phyloP scores from a whole-genome alignment of 805 yeast species.

The Wickerhamomyces chaumierensis region DNA sequence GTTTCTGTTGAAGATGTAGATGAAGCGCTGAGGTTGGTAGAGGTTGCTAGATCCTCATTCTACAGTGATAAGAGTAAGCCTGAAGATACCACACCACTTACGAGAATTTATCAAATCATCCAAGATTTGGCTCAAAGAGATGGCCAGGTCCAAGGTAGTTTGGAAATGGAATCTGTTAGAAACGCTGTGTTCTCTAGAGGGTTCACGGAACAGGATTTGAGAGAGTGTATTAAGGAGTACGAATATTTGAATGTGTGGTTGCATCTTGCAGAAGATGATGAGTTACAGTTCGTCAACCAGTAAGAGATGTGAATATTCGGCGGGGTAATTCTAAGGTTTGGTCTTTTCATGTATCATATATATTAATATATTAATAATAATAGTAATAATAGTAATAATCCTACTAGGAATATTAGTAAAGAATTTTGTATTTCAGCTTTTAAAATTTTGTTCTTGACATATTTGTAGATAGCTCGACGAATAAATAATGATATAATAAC shows the following conservation, averaged over 20 bases:
- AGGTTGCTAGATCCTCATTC: slow-evolving; percentile 80
- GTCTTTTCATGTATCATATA: no score
- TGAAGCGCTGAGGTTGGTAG: slow-evolving; percentile 81
- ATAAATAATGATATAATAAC: no score
- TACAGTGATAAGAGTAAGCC: slow-evolving; percentile 36
- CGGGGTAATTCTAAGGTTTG: no score
- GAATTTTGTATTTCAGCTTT: no score
- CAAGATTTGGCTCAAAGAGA: slow-evolving; percentile 40
- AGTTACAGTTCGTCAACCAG: slow-evolving; percentile 42
- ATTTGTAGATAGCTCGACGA: no score
- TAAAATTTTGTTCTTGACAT: no score
- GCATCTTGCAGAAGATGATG: slow-evolving; percentile 47
- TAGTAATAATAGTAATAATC: no score
- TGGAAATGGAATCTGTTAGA: slow-evolving; percentile 38
- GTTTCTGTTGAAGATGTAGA: slow-evolving; percentile 82
- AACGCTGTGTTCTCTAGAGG: slow-evolving; percentile 70
- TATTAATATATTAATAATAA: no score
- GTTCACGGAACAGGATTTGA: slow-evolving; percentile 69
- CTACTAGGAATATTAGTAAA: no score
- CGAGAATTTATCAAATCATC: slow-evolving; percentile 64
- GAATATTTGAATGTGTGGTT: slow-evolving; percentile 67
- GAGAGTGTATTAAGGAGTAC: slow-evolving; percentile 67
- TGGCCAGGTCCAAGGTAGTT: slow-evolving; percentile 20
- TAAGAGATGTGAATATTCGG: no score
- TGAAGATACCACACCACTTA: slow-evolving; percentile 52